Evolutionary conservation across 176 grass and related monocot species (phyloP).

Genomic region (Ampelocalamus luodianensis): DNA sequence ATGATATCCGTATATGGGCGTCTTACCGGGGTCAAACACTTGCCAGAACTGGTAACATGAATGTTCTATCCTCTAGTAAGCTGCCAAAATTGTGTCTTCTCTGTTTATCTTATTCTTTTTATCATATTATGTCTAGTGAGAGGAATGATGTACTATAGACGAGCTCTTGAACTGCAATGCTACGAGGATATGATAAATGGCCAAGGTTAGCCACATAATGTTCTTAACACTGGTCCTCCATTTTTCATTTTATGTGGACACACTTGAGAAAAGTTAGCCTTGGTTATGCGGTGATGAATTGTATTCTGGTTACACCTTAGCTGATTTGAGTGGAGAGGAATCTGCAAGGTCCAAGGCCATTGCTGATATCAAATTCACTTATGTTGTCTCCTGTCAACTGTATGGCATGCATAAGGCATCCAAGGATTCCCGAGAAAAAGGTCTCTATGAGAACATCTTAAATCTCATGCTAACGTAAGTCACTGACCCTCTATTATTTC

Average conservation of each 20-base stretch:
- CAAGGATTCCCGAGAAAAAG: conserved; percentile 62
- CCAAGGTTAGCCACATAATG: conserved; percentile 47
- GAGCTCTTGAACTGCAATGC: conserved; percentile 70
- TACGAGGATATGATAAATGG: conserved; percentile 50
- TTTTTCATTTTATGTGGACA: conserved; percentile 41
- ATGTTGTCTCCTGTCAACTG: conserved; percentile 43
- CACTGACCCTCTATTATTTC: neutral
- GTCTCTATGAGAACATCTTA: conserved; percentile 72
- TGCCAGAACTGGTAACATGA: conserved; percentile 70
- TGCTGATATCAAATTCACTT: no score
- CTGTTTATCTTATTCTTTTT: conserved; percentile 32
- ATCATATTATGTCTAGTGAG: conserved; percentile 56
- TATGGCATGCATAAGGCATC: conserved; percentile 79
- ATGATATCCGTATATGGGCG: conserved; percentile 68
- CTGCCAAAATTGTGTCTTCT: conserved; percentile 15
- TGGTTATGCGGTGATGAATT: conserved; percentile 24
- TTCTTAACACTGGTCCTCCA: conserved; percentile 20
- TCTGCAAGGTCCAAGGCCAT: conserved; percentile 47
- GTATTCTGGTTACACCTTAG: conserved; percentile 43
- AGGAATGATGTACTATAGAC: conserved; percentile 88
- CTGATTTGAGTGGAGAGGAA: conserved; percentile 42
- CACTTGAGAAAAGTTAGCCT: conserved; percentile 1
- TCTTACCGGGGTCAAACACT: conserved; percentile 83
- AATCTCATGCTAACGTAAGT: conserved; percentile 74
- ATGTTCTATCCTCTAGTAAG: conserved; percentile 33